These are phyloP conservation scores for Centrapalus pauciflorus DNA, from an alignment of 129 eudicot genomes.

Conservation along the genomic window DNA sequence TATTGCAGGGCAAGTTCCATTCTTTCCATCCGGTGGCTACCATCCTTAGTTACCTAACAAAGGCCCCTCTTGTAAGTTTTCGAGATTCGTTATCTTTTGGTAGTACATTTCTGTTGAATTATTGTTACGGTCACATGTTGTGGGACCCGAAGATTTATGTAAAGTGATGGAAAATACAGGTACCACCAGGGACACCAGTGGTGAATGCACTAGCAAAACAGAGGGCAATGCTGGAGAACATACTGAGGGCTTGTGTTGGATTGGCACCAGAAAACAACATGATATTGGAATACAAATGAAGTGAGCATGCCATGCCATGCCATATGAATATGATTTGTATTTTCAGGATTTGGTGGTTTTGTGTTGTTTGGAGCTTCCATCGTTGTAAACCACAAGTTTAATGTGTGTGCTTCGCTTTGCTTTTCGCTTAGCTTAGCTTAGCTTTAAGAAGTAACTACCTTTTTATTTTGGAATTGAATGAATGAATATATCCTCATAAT, in stretches of 20 bases:
- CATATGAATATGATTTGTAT: slow-evolving; percentile 14
- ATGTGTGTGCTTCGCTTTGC: slow-evolving; percentile 21
- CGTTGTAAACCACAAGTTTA: slow-evolving; percentile 16
- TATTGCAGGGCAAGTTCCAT: slow-evolving; percentile 76
- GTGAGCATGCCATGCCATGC: not conserved
- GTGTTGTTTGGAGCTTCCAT: slow-evolving; percentile 6
- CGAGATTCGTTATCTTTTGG: not conserved
- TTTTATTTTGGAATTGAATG: slow-evolving; percentile 5
- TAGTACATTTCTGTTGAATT: not conserved
- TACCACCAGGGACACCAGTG: slow-evolving; percentile 99
- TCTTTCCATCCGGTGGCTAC: slow-evolving; percentile 98
- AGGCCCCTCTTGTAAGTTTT: slow-evolving; percentile 92
- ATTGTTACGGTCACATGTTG: slow-evolving; percentile 25
- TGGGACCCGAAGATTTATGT: slow-evolving; percentile 18
- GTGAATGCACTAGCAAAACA: slow-evolving; percentile 97
- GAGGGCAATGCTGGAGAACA: slow-evolving; percentile 96
- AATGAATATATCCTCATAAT: slow-evolving; percentile 8
- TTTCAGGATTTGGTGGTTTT: slow-evolving; percentile 15
- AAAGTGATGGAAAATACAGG: slow-evolving; percentile 38
- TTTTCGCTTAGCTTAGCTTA: slow-evolving; percentile 16
- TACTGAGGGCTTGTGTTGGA: slow-evolving; percentile 96
- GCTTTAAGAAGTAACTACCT: slow-evolving; percentile 9
- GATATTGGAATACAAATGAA: slow-evolving; percentile 97
- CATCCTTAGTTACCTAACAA: slow-evolving; percentile 88
- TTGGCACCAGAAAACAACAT: slow-evolving; percentile 98